Conservation (phyloP, 768 basidiomycete species). For the Leccinum arenicola region DNA sequence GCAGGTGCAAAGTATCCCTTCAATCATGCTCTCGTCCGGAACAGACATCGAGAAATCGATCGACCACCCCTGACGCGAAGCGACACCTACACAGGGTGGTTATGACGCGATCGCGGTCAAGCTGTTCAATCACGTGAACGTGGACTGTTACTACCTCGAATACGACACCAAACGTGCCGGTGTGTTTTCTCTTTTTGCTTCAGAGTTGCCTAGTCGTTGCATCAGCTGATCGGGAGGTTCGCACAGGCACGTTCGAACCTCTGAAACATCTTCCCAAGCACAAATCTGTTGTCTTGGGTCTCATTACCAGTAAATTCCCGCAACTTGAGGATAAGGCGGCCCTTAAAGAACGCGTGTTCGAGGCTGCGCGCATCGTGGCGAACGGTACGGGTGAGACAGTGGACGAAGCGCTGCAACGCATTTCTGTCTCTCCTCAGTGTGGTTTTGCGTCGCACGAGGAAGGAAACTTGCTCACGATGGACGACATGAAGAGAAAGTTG, state of each 20-base stretch:
- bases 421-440: background rate
- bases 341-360: background rate
- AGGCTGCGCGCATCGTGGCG: background rate
- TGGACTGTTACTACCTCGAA: background rate
- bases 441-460: background rate
- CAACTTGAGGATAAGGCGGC: background rate
- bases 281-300: background rate
- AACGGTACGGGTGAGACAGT: background rate
- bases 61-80: no score
- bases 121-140: background rate
- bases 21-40: no score
- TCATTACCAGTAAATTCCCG: background rate
- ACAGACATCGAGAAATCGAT: no score
- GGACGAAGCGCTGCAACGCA: background rate
- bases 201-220: background rate
- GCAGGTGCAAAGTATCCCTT: no score
- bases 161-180: background rate
- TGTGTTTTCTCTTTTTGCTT: background rate
- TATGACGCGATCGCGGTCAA: background rate
- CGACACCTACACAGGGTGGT: background rate
- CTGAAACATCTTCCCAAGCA: background rate
- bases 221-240: background rate
- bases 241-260: background rate
- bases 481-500: background rate
- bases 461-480: background rate